Evolutionary conservation across 345 rosid species (phyloP), one percentile per base, ranked within the genome.

Genomic region (Eucalyptus regnans): DNA sequence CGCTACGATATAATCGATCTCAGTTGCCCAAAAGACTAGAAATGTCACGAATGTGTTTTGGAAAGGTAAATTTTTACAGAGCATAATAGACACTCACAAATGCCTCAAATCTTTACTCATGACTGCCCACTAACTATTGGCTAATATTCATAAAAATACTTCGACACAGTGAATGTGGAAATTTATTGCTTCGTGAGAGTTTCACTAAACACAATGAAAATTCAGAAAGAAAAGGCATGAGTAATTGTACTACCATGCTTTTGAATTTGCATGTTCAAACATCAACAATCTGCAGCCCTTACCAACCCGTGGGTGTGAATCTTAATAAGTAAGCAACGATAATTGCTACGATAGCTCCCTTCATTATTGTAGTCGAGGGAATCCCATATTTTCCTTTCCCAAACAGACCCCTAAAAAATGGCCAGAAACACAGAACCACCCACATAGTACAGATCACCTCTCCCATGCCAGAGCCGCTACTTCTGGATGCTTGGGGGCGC

Each of bases 381-480:
- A 96, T 93, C 33, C 98, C 96, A 91, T 91, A 91, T 88, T 94
- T 94, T 27, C 96, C 99, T 86, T 88, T 95, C 20, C 89, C 88
- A 90, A 94, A 92, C 88, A 96, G 50, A 20, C 96, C 97, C 68
- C 88, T 92, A 0, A 94, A 60, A 88, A 95, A 94, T 25, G 95
- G 93, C 89, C 83, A 88, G 62, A 95, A 95, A 89, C 92, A 92
- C 1, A 89, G 5, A 80, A 94, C 80, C 91, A 93, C 91, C 92
- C 91, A 84, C 22, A 90, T 11, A 87, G 95, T 90, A 18, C 90
- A 90, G 41, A 89, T 31, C 25, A 80, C 79, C 91, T 97, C 97
- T 10, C 89, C 93, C 1, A 91, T 7, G 46, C 95, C 90, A 1
- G 90, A 60, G 48, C 94, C 92, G 15, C 52, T 17, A 9, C 20